Evolutionary conservation across 345 rosid species (phyloP).

Genomic region (Anastatica hierochuntica): DNA sequence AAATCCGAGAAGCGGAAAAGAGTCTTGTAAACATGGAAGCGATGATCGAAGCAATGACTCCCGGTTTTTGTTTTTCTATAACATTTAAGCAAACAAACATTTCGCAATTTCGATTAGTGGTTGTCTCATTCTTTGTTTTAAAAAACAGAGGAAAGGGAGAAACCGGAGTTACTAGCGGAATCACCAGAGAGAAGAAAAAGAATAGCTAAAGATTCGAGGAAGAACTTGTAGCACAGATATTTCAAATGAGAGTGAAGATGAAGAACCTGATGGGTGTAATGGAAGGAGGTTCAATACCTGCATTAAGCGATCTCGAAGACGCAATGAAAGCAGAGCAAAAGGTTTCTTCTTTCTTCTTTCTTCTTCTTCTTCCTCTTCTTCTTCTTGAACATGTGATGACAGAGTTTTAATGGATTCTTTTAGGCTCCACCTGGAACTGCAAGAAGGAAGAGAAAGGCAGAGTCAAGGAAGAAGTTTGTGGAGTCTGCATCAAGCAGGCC

Average conservation of each 20-base stretch:
- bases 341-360: too few species aligned
- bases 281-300: constrained; percentile 95
- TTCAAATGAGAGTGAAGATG: constrained; percentile 92
- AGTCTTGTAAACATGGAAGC: constrained; percentile 73
- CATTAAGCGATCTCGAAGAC: constrained; percentile 78
- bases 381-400: not conserved
- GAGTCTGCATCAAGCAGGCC: constrained; percentile 50
- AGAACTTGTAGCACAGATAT: constrained; percentile 88
- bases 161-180: constrained; percentile 87
- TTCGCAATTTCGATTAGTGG: too few species aligned
- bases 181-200: constrained; percentile 75
- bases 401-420: constrained; percentile 9
- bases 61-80: too few species aligned
- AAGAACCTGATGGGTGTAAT: constrained; percentile 91
- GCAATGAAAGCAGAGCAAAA: constrained; percentile 71
- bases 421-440: constrained; percentile 93
- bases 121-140: too few species aligned
- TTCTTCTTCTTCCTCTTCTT: constrained; percentile 6
- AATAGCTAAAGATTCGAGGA: constrained; percentile 74
- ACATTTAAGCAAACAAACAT: too few species aligned
- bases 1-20: constrained; percentile 92
- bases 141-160: constrained; percentile 99
- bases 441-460: constrained; percentile 64
- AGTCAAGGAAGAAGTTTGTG: constrained; percentile 53
- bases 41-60: constrained; percentile 90